Percentiles rank a stretch among this genome's conserved stretches.
Evolutionary conservation across 352 stramenopile genomes (phyloP).

Genomic region (Phytophthora citricola): DNA sequence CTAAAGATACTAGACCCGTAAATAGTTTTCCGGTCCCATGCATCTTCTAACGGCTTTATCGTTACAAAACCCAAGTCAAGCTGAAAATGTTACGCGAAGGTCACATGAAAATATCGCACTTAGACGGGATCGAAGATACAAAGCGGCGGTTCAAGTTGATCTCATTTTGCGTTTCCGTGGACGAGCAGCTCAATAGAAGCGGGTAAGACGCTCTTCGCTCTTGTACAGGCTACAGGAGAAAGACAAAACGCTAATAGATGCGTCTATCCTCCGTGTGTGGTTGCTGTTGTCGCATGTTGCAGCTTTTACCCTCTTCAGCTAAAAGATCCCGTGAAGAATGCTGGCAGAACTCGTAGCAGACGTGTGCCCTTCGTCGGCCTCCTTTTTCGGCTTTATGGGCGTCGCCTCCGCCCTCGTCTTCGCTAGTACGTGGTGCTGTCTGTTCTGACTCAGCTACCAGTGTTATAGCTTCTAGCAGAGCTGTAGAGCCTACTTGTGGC

Average conservation of each 20-base stretch:
- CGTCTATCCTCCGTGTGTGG: not conserved
- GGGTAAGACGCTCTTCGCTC: slow-evolving; percentile 1
- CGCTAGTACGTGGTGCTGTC: slow-evolving; percentile 34
- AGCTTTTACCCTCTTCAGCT: not conserved
- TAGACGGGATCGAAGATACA: not conserved
- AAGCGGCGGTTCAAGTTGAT: slow-evolving; percentile 21
- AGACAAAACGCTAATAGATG: not conserved
- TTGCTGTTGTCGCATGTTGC: not conserved
- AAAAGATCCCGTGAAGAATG: slow-evolving; percentile 27
- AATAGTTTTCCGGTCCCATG: no score
- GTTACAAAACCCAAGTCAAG: no score
- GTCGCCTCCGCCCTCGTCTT: slow-evolving; percentile 94
- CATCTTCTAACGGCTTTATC: no score
- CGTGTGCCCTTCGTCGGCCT: slow-evolving; percentile 97
- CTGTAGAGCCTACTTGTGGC: no score
- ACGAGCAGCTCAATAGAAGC: slow-evolving; percentile 6
- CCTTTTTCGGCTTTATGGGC: slow-evolving; percentile 99
- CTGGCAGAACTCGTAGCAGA: slow-evolving; percentile 84
- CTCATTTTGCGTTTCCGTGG: slow-evolving; percentile 9
- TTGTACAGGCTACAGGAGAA: not conserved
- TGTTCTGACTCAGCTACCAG: not conserved
- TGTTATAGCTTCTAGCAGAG: not conserved
- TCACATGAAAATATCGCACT: not conserved
- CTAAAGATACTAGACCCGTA: slow-evolving; percentile 17
- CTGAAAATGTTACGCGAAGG: slow-evolving; percentile 6